Conservation (phyloP, 2,329 filamentous ascomycete genomes). For the Apiospora rasikravindrae region DNA sequence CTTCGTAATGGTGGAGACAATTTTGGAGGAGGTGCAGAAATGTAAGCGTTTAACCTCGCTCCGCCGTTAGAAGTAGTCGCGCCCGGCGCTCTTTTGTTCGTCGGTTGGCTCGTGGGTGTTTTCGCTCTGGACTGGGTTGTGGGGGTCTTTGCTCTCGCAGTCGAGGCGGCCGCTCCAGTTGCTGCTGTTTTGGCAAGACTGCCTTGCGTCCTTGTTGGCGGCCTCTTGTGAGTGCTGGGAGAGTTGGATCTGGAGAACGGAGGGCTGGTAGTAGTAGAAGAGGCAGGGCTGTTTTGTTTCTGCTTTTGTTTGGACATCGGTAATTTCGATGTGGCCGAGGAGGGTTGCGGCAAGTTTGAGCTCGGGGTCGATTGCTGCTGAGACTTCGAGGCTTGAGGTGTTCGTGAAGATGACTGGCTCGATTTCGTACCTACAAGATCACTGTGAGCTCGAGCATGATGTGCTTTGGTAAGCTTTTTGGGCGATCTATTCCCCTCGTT, state of each 20-base stretch:
- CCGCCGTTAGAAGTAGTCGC: constrained; percentile 54
- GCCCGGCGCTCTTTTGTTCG: constrained; percentile 47
- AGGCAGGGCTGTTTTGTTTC: constrained; percentile 50
- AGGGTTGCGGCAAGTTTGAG: constrained; percentile 31
- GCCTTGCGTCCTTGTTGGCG: constrained; percentile 43
- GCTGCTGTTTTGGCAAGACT: constrained; percentile 42
- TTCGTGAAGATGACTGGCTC: constrained; percentile 38
- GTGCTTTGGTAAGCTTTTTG: constrained; percentile 45
- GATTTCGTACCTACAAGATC: constrained; percentile 55
- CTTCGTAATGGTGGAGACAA: constrained; percentile 81
- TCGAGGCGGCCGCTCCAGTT: background rate
- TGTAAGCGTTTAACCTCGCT: constrained; percentile 72
- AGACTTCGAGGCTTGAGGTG: constrained; percentile 35
- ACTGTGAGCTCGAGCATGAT: constrained; percentile 60
- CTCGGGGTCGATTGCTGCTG: constrained; percentile 39
- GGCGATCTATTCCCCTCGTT: constrained; percentile 28
- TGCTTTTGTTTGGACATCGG: constrained; percentile 54
- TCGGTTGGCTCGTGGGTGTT: constrained; percentile 46
- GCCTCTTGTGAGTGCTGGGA: constrained; percentile 52
- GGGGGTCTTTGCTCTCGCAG: constrained; percentile 47
- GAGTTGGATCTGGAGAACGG: constrained; percentile 62
- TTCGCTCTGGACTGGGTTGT: constrained; percentile 42
- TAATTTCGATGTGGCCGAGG: constrained; percentile 47
- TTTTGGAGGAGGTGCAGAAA: constrained; percentile 72
- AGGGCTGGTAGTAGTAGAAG: constrained; percentile 48